A percentile compares a stretch with the other conserved stretches of the same genome.
Evolutionary conservation across 495 filamentous ascomycete genomes (phyloP).

Genomic region (Podospora australis): DNA sequence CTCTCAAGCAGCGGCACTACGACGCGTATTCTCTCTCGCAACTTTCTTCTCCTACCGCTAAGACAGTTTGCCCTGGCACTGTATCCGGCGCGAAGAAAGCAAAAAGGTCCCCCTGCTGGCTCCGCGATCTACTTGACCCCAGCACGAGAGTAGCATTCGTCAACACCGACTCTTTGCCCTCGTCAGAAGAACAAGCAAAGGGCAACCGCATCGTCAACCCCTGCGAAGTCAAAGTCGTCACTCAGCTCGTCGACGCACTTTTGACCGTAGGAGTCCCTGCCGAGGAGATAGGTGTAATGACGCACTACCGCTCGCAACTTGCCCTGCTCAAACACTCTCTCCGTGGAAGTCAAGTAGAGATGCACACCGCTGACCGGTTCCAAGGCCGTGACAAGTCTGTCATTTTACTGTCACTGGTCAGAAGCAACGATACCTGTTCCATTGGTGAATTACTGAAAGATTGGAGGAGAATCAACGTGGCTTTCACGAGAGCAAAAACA

Average conservation of each 20-base stretch:
- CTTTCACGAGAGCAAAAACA: conserved; percentile 82
- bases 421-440: conserved; percentile 69
- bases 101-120: conserved; percentile 76
- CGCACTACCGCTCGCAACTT: conserved; percentile 94
- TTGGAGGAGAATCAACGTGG: conserved; percentile 91
- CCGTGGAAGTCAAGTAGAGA: conserved; percentile 56
- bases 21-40: conserved; percentile 30
- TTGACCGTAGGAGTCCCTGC: conserved; percentile 67
- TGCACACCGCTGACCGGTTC: conserved; percentile 94
- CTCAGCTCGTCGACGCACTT: conserved; percentile 72
- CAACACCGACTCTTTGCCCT: conserved; percentile 73
- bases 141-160: conserved; percentile 69
- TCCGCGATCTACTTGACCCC: conserved; percentile 68
- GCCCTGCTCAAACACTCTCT: conserved; percentile 42
- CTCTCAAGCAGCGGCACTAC: conserved; percentile 52
- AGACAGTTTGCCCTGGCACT: conserved; percentile 50
- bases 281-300: conserved; percentile 86
- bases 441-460: conserved; percentile 88
- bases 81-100: too few species aligned
- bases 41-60: conserved; percentile 14
- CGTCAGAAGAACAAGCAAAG: conserved; percentile 59
- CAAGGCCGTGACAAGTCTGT: conserved; percentile 94
- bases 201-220: conserved; percentile 84
- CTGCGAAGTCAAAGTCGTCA: conserved; percentile 65
- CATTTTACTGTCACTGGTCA: conserved; percentile 75